Percentiles rank a stretch among this genome's conserved stretches.
Conservation (phyloP, 176 grass and related monocot species). For the Aegilops bicornis region DNA sequence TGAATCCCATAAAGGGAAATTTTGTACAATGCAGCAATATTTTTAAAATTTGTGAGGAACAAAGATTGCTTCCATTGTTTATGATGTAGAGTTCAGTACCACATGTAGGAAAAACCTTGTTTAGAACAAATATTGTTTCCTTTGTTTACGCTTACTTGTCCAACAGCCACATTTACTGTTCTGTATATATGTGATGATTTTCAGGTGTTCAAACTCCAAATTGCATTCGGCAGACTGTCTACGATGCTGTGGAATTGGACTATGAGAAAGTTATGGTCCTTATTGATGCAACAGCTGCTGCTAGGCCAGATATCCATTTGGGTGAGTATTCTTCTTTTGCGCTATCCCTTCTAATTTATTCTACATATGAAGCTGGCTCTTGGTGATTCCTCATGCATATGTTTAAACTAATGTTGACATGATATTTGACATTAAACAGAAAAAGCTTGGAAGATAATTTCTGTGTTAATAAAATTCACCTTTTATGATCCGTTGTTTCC, state of each 20-base stretch:
- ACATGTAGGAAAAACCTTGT: neutral
- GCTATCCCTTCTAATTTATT: neutral
- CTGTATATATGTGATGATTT: constrained; percentile 1
- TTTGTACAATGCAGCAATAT: neutral
- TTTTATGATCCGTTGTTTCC: neutral
- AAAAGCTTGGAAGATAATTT: neutral
- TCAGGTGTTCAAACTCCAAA: constrained; percentile 94
- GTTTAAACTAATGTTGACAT: neutral
- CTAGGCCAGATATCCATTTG: constrained; percentile 77
- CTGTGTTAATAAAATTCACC: neutral
- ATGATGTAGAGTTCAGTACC: neutral
- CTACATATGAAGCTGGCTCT: neutral
- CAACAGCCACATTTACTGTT: neutral
- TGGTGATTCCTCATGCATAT: neutral
- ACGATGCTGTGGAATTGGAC: constrained; percentile 85
- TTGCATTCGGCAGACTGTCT: constrained; percentile 91
- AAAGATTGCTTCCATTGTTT: neutral
- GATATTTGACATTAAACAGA: neutral
- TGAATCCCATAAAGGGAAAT: neutral
- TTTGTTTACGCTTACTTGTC: neutral
- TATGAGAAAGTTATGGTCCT: constrained; percentile 75
- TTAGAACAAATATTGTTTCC: neutral
- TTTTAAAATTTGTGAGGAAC: neutral
- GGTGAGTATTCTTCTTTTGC: constrained; percentile 47
- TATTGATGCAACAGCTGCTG: constrained; percentile 87